phyloP scores from a whole-genome alignment of 129 eudicot genomes.

The Centaurea solstitialis region DNA sequence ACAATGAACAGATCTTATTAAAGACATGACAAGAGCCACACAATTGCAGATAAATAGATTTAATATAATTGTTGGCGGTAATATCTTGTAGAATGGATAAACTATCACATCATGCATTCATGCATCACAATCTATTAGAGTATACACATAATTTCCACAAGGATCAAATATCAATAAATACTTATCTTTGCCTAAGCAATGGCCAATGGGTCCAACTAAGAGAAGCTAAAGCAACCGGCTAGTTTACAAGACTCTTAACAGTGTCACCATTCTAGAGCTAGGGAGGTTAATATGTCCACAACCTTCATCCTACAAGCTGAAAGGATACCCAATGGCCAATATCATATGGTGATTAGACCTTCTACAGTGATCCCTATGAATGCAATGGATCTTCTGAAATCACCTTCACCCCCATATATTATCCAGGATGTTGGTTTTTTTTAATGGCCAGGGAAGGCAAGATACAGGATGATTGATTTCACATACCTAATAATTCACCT shows the following conservation, averaged over 20 bases:
- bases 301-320: neutral
- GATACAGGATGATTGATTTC: neutral
- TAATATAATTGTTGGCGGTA: neutral
- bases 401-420: neutral
- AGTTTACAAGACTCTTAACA: neutral
- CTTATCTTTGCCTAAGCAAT: neutral
- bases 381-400: neutral
- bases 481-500: neutral
- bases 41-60: neutral
- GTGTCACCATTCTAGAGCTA: neutral
- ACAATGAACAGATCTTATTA: neutral
- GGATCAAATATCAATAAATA: neutral
- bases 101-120: neutral
- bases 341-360: neutral
- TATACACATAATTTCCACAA: neutral
- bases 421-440: neutral
- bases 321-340: neutral
- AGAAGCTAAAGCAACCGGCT: neutral
- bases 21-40: neutral
- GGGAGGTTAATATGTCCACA: neutral
- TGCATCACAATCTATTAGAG: neutral
- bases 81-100: neutral
- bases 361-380: neutral
- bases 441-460: neutral
- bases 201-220: neutral